Evolutionary conservation across 1,284 basidiomycete genomes (phyloP).

Genomic region (Leccinum subatratum): DNA sequence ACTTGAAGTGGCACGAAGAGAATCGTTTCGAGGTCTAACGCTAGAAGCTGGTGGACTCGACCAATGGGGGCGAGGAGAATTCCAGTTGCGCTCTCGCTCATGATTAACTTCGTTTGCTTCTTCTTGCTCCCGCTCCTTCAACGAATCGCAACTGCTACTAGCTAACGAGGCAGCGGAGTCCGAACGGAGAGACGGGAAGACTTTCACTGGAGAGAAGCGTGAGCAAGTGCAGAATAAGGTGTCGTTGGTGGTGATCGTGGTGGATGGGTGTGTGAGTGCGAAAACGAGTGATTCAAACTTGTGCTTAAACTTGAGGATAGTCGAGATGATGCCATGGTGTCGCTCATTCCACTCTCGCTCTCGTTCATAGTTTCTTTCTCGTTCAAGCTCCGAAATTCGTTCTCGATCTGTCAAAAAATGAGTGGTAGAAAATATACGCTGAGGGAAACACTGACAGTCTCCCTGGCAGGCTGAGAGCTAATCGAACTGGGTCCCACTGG

Average conservation of each 20-base stretch:
- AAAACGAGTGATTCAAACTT: constrained; percentile 32
- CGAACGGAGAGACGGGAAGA: constrained; percentile 35
- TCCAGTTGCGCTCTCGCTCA: constrained; percentile 54
- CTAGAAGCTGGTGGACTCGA: constrained; percentile 20
- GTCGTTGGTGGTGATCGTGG: constrained; percentile 35
- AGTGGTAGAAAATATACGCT: not conserved
- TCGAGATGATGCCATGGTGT: constrained; percentile 29
- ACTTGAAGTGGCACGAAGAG: constrained; percentile 24
- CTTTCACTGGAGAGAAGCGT: constrained; percentile 30
- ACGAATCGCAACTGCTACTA: constrained; percentile 35
- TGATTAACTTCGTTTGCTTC: constrained; percentile 39
- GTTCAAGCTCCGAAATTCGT: constrained; percentile 38
- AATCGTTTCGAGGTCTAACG: constrained; percentile 6
- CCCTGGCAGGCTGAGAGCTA: constrained; percentile 36
- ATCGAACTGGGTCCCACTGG: constrained; percentile 36
- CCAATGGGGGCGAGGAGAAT: constrained; percentile 54
- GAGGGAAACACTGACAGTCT: constrained; percentile 39
- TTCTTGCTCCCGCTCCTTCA: constrained; percentile 34
- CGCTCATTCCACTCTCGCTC: constrained; percentile 58
- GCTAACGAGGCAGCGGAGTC: constrained; percentile 40
- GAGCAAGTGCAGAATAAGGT: constrained; percentile 31
- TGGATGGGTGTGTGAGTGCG: constrained; percentile 32
- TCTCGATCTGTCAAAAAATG: constrained; percentile 38
- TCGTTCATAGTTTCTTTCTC: constrained; percentile 41
- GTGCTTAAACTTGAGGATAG: constrained; percentile 32